Base-by-base conservation (phyloP, 1,139 yeast genomes). In the Yamadazyma jaroonii region DNA sequence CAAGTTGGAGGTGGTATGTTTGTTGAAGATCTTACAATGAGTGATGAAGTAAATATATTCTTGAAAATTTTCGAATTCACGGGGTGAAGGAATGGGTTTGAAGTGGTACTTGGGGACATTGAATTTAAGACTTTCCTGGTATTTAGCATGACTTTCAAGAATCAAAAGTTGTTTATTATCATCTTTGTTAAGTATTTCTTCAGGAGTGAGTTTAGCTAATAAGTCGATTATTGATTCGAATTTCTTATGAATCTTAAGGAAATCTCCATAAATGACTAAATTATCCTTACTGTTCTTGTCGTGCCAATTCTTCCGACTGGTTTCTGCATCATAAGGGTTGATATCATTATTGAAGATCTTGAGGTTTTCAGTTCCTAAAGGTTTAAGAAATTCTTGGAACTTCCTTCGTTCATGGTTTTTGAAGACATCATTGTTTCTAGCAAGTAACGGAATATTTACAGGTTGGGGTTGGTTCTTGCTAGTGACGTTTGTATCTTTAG, bases 41-140 rank as follows among this genome's bases (percentile, higher is more conserved):
- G 74, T 67, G 23, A 72, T 48, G 28, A 53, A 52, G 41, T 67
- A 62, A 14, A 71, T 64, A 38, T 66, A 71, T 28, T 62, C 53
- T 32, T 59, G 59, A 42, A 72, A 71, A n/a, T 43, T 40, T 9
- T 57, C 58, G n/a, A 43, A 59, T 2, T 39, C 25, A 3, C 73
- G 67, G 9, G 66, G 47, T 4, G 59, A 56, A 0, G 76, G 74
- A 1, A 71, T 39, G 39, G 67, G 72, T 9, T 49, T 48, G 40
- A 58, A 67, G 27, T 47, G 52, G 37, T 46, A 54, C 27, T 50
- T 48, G 2, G 67, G 65, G 7, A 43, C 39, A 4, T 45, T 39
- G 20, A 32, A 45, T 14, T 42, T 50, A 3, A 30, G 12, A 11
- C 25, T 34, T 2, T 25, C 15, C 10, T 30, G 20, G 11, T 37